Conservation (phyloP, 139 green algal species). For the Chloropicon primus region DNA sequence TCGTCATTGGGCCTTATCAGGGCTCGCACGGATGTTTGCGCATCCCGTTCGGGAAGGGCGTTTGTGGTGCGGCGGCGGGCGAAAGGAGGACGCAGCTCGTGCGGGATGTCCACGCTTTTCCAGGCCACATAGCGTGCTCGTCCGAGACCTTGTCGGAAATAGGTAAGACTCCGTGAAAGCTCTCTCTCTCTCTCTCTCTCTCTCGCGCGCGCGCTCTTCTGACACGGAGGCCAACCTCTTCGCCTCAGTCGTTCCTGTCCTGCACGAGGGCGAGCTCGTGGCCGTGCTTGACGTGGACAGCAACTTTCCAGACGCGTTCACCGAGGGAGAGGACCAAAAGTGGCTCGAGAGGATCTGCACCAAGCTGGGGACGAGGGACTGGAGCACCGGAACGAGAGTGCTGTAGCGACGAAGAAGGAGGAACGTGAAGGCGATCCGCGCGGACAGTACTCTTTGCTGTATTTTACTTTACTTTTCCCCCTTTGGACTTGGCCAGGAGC, state of each 20-base stretch:
- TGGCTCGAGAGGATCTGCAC: slow-evolving; percentile 22
- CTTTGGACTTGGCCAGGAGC: neutral
- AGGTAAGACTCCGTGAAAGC: no score
- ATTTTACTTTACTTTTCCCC: neutral
- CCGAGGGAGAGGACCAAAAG: slow-evolving; percentile 5
- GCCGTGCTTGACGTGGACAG: slow-evolving; percentile 44
- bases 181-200: no score
- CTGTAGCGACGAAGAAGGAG: neutral
- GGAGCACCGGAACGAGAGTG: neutral
- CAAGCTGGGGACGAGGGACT: slow-evolving; percentile 4
- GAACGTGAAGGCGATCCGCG: no score
- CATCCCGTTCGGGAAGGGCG: slow-evolving; percentile 29
- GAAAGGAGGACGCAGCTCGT: slow-evolving; percentile 32
- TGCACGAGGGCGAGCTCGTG: slow-evolving; percentile 16
- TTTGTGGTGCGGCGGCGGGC: slow-evolving; percentile 36
- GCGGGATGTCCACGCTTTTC: slow-evolving; percentile 33
- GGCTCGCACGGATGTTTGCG: slow-evolving; percentile 32
- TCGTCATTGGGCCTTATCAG: slow-evolving; percentile 43
- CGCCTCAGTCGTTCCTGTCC: slow-evolving; percentile 36
- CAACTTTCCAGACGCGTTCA: slow-evolving; percentile 24
- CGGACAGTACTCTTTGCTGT: no score
- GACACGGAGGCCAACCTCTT: slow-evolving; percentile 17
- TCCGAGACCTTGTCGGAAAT: slow-evolving; percentile 10
- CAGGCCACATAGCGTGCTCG: slow-evolving; percentile 42
- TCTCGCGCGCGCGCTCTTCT: no score